Base-by-base conservation (phyloP, 2,329 filamentous ascomycete species). In the Aspergillus versicolor region DNA sequence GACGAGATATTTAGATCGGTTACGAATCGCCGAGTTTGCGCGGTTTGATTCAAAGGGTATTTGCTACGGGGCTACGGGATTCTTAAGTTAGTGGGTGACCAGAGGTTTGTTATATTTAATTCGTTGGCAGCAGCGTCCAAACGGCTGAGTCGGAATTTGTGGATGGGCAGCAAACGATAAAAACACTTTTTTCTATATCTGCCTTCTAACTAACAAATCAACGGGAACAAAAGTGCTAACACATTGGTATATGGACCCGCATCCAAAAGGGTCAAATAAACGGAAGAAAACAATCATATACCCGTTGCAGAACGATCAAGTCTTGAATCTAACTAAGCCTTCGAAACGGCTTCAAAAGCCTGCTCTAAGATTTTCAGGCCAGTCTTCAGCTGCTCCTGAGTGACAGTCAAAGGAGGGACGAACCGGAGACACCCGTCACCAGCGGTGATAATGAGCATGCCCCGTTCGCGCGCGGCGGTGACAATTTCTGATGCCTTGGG, bases 391-490 rank as follows among this genome's bases (percentile, higher is more conserved):
- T 97, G 90, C 24, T 83, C 84, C 65, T 91, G 86, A 1, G 85
- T 88, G 57, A 99, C 89, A 5, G 87, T 86, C 69, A 99, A 77
- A 59, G 91, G 89, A 32, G 94, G 94, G 56, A 97, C 92, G 67
- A 99, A 96, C 47, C 94, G 83, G 65, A 99, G 77, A 8, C 92
- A 97, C 71, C 97, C 96, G 30, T 87, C 92, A 1, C 94, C 94
- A 27, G 91, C 93, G 1, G 92, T 97, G 69, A 99, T 97, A 58
- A 99, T 81, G 58, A 99, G 75, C 68, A 99, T 74, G 0, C 94
- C 94, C 58, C 91, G 83, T 79, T 97, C 91, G 60, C 94, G 82
- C 17, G 92, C 92, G 11, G 92, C 92, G 62, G 88, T 91, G 59
- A 99, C 82, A 58, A 99, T 87, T 43, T 79, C 77, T 6, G 67